These are phyloP conservation scores for Microbotryum intermedium DNA, from an alignment of 1,284 basidiomycete genomes.

Conservation along the genomic window DNA sequence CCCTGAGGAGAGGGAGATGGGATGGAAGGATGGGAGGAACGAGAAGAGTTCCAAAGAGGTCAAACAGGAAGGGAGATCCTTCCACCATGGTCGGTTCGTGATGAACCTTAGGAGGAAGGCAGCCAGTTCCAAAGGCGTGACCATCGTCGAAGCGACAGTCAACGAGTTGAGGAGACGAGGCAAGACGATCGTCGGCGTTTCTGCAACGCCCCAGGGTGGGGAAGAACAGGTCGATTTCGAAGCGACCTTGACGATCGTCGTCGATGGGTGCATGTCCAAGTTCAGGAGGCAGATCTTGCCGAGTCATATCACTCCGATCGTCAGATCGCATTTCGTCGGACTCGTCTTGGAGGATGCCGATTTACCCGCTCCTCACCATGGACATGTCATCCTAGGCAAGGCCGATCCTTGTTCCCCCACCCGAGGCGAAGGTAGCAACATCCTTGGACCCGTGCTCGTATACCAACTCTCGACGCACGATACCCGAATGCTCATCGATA, in stretches of 20 bases:
- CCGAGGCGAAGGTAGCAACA: not conserved
- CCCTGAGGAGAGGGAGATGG: conserved; percentile 47
- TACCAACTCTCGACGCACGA: conserved; percentile 71
- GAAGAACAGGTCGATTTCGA: conserved; percentile 45
- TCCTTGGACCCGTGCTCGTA: conserved; percentile 71
- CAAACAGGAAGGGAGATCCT: conserved; percentile 57
- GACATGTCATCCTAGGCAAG: conserved; percentile 68
- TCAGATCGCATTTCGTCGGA: conserved; percentile 73
- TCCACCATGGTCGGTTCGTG: conserved; percentile 93
- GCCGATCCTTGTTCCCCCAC: conserved; percentile 6
- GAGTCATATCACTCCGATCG: conserved; percentile 46
- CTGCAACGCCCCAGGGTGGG: conserved; percentile 44
- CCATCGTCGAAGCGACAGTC: conserved; percentile 73
- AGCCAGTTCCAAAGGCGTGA: conserved; percentile 45
- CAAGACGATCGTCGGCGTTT: conserved; percentile 53
- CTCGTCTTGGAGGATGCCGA: conserved; percentile 63
- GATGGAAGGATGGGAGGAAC: conserved; percentile 20
- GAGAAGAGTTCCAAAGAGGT: conserved; percentile 1
- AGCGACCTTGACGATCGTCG: conserved; percentile 75
- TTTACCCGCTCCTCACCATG: conserved; percentile 73
- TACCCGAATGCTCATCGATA: conserved; percentile 87
- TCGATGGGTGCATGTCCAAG: conserved; percentile 91
- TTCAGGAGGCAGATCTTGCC: conserved; percentile 49
- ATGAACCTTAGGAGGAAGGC: conserved; percentile 66
- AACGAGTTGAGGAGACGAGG: conserved; percentile 35